phyloP scores from a whole-genome alignment of 306 rosid species.

The Ceratonia siliqua region DNA sequence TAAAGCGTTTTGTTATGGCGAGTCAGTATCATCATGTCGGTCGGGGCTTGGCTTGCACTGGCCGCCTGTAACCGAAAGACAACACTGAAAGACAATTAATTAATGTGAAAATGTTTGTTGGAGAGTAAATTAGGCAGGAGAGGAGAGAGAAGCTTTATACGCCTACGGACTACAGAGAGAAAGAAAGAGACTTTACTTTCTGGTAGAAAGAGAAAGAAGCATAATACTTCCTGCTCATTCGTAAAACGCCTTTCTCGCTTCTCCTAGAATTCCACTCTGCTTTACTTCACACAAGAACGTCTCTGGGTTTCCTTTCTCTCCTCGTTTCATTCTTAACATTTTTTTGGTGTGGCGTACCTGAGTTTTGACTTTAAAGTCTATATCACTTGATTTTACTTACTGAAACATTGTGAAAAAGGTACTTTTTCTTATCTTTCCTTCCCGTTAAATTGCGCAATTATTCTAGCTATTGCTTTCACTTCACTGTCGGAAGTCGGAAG shows the following conservation, averaged over 20 bases:
- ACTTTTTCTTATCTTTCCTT: conserved; percentile 17
- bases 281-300: conserved; percentile 32
- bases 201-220: conserved; percentile 34
- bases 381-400: conserved; percentile 48
- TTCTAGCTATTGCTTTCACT: conserved; percentile 20
- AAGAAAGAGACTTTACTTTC: not conserved
- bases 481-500: conserved; percentile 9
- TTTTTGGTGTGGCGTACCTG: conserved; percentile 44
- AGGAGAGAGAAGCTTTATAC: not conserved
- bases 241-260: not conserved
- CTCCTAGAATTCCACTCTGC: conserved; percentile 16
- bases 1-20: not conserved
- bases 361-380: conserved; percentile 44
- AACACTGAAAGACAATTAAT: not conserved
- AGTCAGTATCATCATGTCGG: not conserved
- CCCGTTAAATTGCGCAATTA: conserved; percentile 34
- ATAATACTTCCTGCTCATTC: not conserved
- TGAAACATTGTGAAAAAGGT: conserved; percentile 50
- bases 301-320: conserved; percentile 19
- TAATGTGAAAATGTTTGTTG: not conserved
- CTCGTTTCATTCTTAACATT: conserved; percentile 32
- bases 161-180: conserved; percentile 11
- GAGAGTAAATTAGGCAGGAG: not conserved
- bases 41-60: not conserved
- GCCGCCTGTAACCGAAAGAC: conserved; percentile 31